phyloP scores from a whole-genome alignment of 2,329 filamentous ascomycete species.

The Hysterium pulicare region DNA sequence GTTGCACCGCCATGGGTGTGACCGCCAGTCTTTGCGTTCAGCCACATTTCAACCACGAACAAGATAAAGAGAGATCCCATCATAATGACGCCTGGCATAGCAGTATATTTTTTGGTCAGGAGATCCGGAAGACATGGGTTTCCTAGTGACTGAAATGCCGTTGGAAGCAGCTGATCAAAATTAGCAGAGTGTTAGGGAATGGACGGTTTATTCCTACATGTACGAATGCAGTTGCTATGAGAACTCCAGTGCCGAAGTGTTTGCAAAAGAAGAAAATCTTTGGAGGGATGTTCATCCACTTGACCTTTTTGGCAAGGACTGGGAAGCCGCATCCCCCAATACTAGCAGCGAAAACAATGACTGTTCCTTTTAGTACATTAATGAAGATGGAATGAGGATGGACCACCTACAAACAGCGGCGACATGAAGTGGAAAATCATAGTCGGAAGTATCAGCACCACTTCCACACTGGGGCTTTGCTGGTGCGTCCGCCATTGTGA shows the following conservation, averaged over 20 bases:
- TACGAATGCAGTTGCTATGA: constrained; percentile 84
- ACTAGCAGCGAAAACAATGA: constrained; percentile 38
- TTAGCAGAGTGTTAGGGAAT: constrained; percentile 7
- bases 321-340: constrained; percentile 37
- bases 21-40: constrained; percentile 58
- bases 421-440: constrained; percentile 38
- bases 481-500: constrained; percentile 21
- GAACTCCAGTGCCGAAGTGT: constrained; percentile 68
- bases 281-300: constrained; percentile 56
- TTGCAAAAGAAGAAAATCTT: constrained; percentile 61
- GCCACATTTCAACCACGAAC: constrained; percentile 61
- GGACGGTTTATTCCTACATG: constrained; percentile 51
- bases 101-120: constrained; percentile 58
- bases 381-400: background rate
- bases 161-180: constrained; percentile 50
- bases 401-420: constrained; percentile 35
- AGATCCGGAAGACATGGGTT: constrained; percentile 55
- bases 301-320: constrained; percentile 49
- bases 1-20: constrained; percentile 58
- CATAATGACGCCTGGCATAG: constrained; percentile 64
- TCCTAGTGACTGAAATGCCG: constrained; percentile 51
- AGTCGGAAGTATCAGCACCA: constrained; percentile 23
- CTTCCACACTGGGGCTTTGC: constrained; percentile 35
- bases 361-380: constrained; percentile 19
- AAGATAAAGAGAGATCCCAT: constrained; percentile 60